Percentiles rank a stretch among this genome's conserved stretches.
phyloP scores from a whole-genome alignment of 2,329 filamentous ascomycete species.

The Bipolaris zeicola region DNA sequence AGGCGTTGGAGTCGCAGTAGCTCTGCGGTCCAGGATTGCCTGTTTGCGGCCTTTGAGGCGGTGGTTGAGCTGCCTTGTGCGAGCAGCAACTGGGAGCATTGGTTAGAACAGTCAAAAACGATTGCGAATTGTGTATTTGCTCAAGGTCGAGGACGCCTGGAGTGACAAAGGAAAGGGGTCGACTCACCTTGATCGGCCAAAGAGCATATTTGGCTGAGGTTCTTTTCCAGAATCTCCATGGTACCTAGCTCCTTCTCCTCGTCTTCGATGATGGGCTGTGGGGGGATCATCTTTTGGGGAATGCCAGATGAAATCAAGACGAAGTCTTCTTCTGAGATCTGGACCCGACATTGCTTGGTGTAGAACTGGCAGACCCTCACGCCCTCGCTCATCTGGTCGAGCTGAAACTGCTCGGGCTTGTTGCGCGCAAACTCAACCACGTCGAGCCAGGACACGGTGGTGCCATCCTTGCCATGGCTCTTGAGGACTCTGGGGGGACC shows the following conservation, averaged over 20 bases:
- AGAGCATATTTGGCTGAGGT: constrained; percentile 76
- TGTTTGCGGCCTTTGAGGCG: constrained; percentile 74
- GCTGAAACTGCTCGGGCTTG: constrained; percentile 77
- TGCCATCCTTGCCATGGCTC: constrained; percentile 64
- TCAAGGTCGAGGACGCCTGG: not conserved
- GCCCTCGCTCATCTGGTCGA: constrained; percentile 72
- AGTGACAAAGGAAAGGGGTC: not conserved
- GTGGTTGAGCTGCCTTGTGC: constrained; percentile 80
- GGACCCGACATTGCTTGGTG: constrained; percentile 78
- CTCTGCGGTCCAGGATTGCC: constrained; percentile 71
- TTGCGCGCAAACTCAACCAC: constrained; percentile 82
- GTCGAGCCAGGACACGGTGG: constrained; percentile 78
- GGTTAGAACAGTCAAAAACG: not conserved
- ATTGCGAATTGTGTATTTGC: not conserved
- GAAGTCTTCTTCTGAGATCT: constrained; percentile 89
- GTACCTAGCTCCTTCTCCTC: constrained; percentile 85
- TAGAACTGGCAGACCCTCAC: constrained; percentile 78
- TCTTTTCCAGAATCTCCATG: constrained; percentile 80
- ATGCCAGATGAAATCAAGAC: constrained; percentile 82
- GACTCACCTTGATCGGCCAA: constrained; percentile 73
- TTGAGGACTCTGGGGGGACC: constrained; percentile 73
- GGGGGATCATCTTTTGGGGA: constrained; percentile 79
- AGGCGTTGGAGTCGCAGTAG: constrained; percentile 52
- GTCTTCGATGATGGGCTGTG: constrained; percentile 81
- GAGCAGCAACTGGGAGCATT: constrained; percentile 61